phyloP scores from a whole-genome alignment of 1,139 yeast genomes.

The Blastobotrys proliferans region DNA sequence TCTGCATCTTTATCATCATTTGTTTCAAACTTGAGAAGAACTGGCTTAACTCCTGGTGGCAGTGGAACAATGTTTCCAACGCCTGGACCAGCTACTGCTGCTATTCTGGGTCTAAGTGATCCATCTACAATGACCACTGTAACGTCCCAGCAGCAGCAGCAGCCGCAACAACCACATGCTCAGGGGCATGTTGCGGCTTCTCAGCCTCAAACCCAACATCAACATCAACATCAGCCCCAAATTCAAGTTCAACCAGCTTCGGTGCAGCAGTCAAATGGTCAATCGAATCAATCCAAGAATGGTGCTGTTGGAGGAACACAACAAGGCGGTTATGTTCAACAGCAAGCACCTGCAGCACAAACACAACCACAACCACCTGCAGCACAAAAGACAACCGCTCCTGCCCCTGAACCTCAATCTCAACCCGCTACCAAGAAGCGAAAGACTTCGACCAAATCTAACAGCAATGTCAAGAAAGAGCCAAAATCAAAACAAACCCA shows the following conservation, averaged over 20 bases:
- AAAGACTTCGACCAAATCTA: neutral
- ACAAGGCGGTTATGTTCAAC: neutral
- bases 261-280: no score
- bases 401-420: neutral
- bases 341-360: neutral
- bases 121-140: no score
- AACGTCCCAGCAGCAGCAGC: neutral
- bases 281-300: no score
- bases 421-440: constrained; percentile 3
- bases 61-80: constrained; percentile 35
- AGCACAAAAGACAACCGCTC: neutral
- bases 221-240: no score
- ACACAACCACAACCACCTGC: constrained; percentile 7
- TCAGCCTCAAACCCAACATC: no score
- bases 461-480: constrained; percentile 6
- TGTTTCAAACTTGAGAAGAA: constrained; percentile 23
- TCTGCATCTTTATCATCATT: constrained; percentile 19
- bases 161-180: no score
- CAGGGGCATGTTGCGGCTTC: no score
- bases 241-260: no score
- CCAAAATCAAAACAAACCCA: constrained; percentile 11
- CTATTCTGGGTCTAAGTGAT: constrained; percentile 30
- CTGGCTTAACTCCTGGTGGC: constrained; percentile 39
- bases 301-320: neutral
- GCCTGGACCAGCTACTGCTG: constrained; percentile 39